A percentile compares a stretch with the other conserved stretches of the same genome.
These are phyloP conservation scores for Blattamonas nauphoetae DNA, from an alignment of 78 protist species.

Conservation along the genomic window DNA sequence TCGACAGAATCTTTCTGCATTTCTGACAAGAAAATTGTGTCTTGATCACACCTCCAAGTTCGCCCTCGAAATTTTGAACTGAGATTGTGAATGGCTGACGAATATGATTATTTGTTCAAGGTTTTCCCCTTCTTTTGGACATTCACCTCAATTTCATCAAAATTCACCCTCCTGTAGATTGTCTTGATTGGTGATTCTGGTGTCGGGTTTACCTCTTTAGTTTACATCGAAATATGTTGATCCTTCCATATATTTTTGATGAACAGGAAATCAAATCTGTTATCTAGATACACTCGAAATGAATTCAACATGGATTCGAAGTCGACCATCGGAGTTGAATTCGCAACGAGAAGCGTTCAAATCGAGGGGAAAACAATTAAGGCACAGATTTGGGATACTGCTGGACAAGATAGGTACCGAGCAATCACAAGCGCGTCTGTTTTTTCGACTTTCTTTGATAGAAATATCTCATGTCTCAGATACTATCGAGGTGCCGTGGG, in stretches of 20 bases:
- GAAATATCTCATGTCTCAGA: background rate
- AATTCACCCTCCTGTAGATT: constrained; percentile 16
- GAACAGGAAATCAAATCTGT: constrained; percentile 75
- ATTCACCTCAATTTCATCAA: background rate
- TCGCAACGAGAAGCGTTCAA: constrained; percentile 58
- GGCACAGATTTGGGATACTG: constrained; percentile 90
- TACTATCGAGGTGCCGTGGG: constrained; percentile 93
- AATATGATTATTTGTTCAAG: constrained; percentile 43
- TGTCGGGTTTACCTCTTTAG: background rate
- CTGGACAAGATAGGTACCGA: constrained; percentile 95
- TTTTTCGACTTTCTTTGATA: background rate
- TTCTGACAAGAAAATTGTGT: too few relatives aligned
- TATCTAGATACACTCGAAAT: constrained; percentile 67
- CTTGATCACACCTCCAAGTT: too few relatives aligned
- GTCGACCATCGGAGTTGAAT: constrained; percentile 98
- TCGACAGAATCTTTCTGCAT: too few relatives aligned
- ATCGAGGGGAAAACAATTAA: constrained; percentile 78
- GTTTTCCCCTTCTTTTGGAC: background rate
- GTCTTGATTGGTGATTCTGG: constrained; percentile 96
- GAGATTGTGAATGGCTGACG: background rate
- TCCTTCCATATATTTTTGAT: background rate
- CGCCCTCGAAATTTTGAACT: too few relatives aligned
- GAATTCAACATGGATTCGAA: constrained; percentile 92
- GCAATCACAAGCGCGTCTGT: constrained; percentile 75
- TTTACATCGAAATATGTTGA: background rate